Evolutionary conservation across 192 early-diverging fungal genomes (phyloP).

Genomic region (Rhizophlyctis rosea): DNA sequence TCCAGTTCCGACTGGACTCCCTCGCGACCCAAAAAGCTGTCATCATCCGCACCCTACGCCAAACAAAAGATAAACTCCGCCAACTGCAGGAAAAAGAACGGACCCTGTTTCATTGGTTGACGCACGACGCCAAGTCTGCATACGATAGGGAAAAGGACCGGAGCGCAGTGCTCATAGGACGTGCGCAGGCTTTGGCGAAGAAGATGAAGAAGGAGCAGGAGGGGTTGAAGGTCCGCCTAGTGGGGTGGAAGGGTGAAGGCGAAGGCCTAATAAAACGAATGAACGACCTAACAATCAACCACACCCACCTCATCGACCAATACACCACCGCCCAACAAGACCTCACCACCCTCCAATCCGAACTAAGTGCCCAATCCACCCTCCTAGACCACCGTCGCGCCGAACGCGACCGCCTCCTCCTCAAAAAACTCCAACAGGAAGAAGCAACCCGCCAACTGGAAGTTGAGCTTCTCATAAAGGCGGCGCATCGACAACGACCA

Average conservation of each 20-base stretch:
- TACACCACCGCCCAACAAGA: background rate
- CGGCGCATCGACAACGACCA: background rate
- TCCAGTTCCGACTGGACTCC: constrained; percentile 26
- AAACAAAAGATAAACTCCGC: constrained; percentile 12
- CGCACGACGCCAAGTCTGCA: constrained; percentile 8
- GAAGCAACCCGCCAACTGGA: constrained; percentile 13
- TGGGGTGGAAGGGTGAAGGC: background rate
- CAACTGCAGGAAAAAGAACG: constrained; percentile 15
- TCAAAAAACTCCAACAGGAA: constrained; percentile 9
- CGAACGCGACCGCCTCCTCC: constrained; percentile 7
- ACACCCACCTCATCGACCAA: background rate
- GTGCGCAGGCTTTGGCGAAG: background rate
- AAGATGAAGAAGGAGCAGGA: background rate
- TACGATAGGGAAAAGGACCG: constrained; percentile 25
- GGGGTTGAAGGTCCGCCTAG: background rate
- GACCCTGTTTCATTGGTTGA: background rate
- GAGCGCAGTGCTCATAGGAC: constrained; percentile 7
- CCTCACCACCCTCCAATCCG: background rate
- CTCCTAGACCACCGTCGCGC: constrained; percentile 13
- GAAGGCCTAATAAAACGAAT: background rate
- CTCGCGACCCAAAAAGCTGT: constrained; percentile 7
- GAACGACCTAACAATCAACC: background rate
- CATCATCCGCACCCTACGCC: constrained; percentile 5
- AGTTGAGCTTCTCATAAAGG: constrained; percentile 9
- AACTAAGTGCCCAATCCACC: background rate